Percentiles rank a stretch among this genome's conserved stretches.
These are phyloP conservation scores for Quercus parvula DNA, from an alignment of 306 rosid genomes.

Conservation along the genomic window DNA sequence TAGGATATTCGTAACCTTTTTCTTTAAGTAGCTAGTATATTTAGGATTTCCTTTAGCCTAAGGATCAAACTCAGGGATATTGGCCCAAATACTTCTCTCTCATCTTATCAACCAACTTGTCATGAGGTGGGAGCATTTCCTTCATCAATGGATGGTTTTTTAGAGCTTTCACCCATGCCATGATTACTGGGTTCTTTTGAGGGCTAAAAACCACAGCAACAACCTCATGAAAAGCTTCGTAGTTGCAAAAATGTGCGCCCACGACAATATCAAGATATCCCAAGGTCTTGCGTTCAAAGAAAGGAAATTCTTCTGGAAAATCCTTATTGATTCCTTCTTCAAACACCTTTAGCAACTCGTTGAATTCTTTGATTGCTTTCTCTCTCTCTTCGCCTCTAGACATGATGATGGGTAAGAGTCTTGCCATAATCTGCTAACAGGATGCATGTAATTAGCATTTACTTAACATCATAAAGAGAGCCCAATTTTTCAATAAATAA, in stretches of 20 bases:
- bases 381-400: conserved; percentile 31
- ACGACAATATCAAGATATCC: conserved; percentile 41
- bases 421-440: conserved; percentile 6
- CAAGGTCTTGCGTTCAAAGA: conserved; percentile 10
- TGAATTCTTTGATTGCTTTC: conserved; percentile 22
- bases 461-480: too few relatives aligned
- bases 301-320: conserved; percentile 17
- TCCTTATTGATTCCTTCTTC: conserved; percentile 40
- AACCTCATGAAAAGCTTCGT: conserved; percentile 32
- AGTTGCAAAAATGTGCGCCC: conserved; percentile 24
- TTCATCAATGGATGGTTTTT: conserved; percentile 38
- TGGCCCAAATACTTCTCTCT: background rate
- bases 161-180: conserved; percentile 36
- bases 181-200: conserved; percentile 19
- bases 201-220: background rate
- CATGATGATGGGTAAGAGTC: background rate
- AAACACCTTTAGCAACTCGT: conserved; percentile 21
- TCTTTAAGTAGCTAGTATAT: too few relatives aligned
- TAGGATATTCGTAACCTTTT: too few relatives aligned
- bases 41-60: too few relatives aligned
- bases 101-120: conserved; percentile 29
- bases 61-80: background rate
- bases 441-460: background rate
- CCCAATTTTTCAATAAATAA: background rate
- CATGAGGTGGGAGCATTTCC: conserved; percentile 42